Evolutionary conservation across 345 rosid genomes (phyloP).

Genomic region (Salix viminalis): DNA sequence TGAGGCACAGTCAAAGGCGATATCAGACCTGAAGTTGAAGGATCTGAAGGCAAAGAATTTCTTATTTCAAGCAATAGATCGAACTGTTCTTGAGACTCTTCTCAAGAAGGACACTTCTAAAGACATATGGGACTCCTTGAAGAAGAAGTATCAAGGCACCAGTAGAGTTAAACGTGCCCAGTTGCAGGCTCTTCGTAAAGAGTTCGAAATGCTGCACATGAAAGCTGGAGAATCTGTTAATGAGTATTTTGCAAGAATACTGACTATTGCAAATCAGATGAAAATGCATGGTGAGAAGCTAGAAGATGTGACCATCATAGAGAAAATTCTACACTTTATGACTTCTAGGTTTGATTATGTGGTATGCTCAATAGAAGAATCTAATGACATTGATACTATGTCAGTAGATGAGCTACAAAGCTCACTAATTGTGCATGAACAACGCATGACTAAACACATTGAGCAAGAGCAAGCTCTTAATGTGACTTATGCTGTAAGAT

Average conservation of each 20-base stretch:
- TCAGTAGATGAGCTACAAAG: background rate
- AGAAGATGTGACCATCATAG: slow-evolving; percentile 4
- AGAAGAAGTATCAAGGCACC: slow-evolving; percentile 10
- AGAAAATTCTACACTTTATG: slow-evolving; percentile 8
- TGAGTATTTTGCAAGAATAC: slow-evolving; percentile 4
- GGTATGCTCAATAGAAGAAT: slow-evolving; percentile 3
- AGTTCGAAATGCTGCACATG: slow-evolving; percentile 10
- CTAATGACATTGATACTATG: background rate
- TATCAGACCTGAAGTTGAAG: background rate
- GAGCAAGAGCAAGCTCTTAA: background rate
- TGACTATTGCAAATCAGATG: slow-evolving; percentile 8
- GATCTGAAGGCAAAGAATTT: slow-evolving; percentile 10
- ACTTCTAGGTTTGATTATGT: background rate
- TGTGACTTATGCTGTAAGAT: too few relatives aligned
- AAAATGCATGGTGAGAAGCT: background rate
- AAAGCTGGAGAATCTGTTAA: background rate
- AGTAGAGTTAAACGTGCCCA: background rate
- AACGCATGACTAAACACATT: background rate
- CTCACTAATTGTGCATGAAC: background rate
- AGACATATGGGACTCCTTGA: slow-evolving; percentile 4
- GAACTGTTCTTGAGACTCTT: slow-evolving; percentile 2
- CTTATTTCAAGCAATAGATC: slow-evolving; percentile 12
- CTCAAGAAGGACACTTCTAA: background rate
- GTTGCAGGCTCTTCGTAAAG: background rate
- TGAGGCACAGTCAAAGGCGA: too few relatives aligned